Evolutionary conservation across 371 early-diverging fungal species (phyloP), one percentile per base, ranked within the genome.

Genomic region (Lichtheimia ornata): DNA sequence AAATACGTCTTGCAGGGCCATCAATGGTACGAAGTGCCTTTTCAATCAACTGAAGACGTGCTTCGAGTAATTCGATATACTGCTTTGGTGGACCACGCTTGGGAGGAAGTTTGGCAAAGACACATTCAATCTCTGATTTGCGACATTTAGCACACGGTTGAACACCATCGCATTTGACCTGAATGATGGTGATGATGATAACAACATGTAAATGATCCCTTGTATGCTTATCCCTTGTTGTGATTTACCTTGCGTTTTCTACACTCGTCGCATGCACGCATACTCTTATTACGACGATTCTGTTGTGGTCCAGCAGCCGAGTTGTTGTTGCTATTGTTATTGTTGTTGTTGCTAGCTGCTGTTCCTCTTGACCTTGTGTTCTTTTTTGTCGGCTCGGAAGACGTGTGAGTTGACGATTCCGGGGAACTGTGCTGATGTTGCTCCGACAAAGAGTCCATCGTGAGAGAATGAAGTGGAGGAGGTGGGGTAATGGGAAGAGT

Each of bases 81-180:
- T 78, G 79, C 22, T 76, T 77, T 15, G 81, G 81, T 22, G 73
- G 79, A 18, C 77, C 76, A 47, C 76, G 65, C 52, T 76, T 77
- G 5, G 77, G 74, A 42, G 75, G 75, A 22, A 72, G 62, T 57
- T 77, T 73, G 1, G 74, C 74, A 68, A 78, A 81, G 11, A 74
- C 73, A 59, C 81, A 81, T 9, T 62, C 64, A 13, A 61, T 62
- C 25, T 76, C 74, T 22, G 74, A 65, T 53, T 72, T 75, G 28
- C 64, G 58, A 61, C 81, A 81, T 24, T 74, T 69, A 43, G 64
- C 62, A 60, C 81, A 81, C 27, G 81, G 81, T 42, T 81, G 77
- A 4, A 72, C 75, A 24, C 81, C 81, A 59, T 81, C 78, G 52
- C 81, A 81, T 62, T 81, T 81, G 12, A 81, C 78, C 81, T 81